Evolutionary conservation across 129 eudicot species (phyloP), one percentile per base, ranked within the genome.

Genomic region (Dittrichia graveolens): DNA sequence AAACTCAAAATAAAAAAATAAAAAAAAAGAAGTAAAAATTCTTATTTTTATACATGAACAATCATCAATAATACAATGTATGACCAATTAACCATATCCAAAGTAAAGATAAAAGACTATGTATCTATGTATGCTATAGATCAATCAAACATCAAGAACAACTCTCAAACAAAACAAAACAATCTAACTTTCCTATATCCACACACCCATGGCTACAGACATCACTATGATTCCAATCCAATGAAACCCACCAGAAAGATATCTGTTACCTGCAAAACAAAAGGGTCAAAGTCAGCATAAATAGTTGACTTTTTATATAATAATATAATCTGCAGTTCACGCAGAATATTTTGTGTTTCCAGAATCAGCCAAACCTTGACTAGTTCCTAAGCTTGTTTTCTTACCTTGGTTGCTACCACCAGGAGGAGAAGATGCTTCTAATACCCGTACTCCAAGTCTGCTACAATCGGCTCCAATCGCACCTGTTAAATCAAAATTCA

Each of bases 401-500:
- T 87, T 69, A 87, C 89, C 94, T 64, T 74, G 78, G 34, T 38
- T 86, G 0, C 35, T 46, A 44, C 75, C 82, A 57, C 69, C 70
- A 7, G 80, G 62, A 44, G 85, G 54, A 7, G 88, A 72, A 4
- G 73, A 47, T 6, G 87, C 59, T 31, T 48, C 75, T 34, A 85
- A 63, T 3, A 75, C 69, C 42, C 78, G 77, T 15, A 91, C 72
- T 5, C 97, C 97, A 42, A 88, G 87, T 54, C 86, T 84, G 44
- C 70, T 55, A 48, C 96, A 91, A 12, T 91, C 89, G 14, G 70
- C 75, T 58, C 90, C 91, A 67, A 86, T 73, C 41, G 97, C 91
- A 79, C 96, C 97, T 91, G 77, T 24, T 55, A 0, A 24, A 24
- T 54, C 63, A 53, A 34, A 44, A 70, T 43, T 47, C 42, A 62